Conservation (phyloP, 805 yeast genomes). For the Teunomyces stri region DNA sequence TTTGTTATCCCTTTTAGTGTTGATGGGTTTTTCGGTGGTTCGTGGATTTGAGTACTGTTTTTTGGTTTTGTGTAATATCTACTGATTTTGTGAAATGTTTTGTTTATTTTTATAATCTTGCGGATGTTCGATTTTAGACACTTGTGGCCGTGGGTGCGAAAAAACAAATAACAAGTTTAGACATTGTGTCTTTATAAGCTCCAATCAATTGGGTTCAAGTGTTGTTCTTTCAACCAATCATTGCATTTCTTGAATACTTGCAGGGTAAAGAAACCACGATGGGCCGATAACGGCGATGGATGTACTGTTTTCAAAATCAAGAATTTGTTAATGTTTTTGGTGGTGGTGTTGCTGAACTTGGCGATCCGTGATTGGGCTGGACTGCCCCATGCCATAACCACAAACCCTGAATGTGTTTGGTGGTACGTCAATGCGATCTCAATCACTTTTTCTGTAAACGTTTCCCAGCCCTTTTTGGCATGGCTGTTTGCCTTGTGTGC, state of each 20-base stretch:
- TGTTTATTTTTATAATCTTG: background rate
- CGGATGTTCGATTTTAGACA: background rate
- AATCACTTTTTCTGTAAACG: slow-evolving; percentile 74
- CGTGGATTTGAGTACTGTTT: background rate
- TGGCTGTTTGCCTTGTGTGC: slow-evolving; percentile 95
- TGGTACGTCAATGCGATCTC: slow-evolving; percentile 49
- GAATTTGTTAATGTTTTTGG: slow-evolving; percentile 28
- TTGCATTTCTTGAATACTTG: slow-evolving; percentile 74
- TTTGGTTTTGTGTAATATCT: background rate
- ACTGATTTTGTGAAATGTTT: background rate
- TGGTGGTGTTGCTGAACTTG: slow-evolving; percentile 20
- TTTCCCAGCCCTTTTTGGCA: slow-evolving; percentile 88
- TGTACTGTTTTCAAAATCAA: slow-evolving; percentile 74
- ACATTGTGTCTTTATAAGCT: too few relatives aligned
- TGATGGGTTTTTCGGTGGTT: slow-evolving; percentile 1
- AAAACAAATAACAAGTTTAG: too few relatives aligned
- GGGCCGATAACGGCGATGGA: slow-evolving; percentile 93
- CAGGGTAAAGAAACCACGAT: slow-evolving; percentile 76
- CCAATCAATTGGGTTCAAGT: slow-evolving; percentile 63
- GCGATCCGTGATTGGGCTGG: slow-evolving; percentile 67
- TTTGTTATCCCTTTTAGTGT: background rate
- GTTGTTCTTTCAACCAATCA: slow-evolving; percentile 61
- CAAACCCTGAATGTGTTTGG: slow-evolving; percentile 49
- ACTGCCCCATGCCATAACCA: slow-evolving; percentile 77
- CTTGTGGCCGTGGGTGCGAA: background rate